These are phyloP conservation scores for Rhynchosporium graminicola DNA, from an alignment of 2,329 filamentous ascomycete species.

Conservation along the genomic window DNA sequence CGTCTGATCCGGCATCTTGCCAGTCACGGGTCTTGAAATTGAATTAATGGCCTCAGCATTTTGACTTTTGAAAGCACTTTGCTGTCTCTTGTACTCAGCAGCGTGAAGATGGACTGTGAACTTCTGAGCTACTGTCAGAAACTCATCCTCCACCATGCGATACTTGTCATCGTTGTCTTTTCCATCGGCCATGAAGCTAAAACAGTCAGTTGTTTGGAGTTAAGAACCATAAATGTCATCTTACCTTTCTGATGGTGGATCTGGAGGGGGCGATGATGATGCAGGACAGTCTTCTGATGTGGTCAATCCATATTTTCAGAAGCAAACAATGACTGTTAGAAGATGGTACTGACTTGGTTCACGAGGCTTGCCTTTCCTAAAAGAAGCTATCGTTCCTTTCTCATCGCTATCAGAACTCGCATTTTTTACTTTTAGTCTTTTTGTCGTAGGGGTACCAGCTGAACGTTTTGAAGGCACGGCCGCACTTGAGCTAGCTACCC, in stretches of 20 bases:
- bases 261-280: conserved; percentile 55
- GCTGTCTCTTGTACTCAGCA: conserved; percentile 73
- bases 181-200: conserved; percentile 59
- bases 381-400: conserved; percentile 3
- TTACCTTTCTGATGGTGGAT: conserved; percentile 51
- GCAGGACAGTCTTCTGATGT: conserved; percentile 40
- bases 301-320: background rate
- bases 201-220: conserved; percentile 21
- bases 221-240: background rate
- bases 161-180: conserved; percentile 69
- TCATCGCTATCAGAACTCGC: conserved; percentile 8
- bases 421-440: conserved; percentile 24
- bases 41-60: conserved; percentile 50
- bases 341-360: background rate
- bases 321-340: no score
- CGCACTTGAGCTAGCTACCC: conserved; percentile 22
- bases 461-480: conserved; percentile 16
- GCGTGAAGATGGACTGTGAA: conserved; percentile 77
- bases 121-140: conserved; percentile 63
- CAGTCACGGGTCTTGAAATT: conserved; percentile 44
- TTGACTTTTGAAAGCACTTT: conserved; percentile 54
- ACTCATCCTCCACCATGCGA: conserved; percentile 84
- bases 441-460: conserved; percentile 16
- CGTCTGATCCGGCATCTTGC: conserved; percentile 37
- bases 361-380: background rate